Conservation (phyloP, 2,329 filamentous ascomycete genomes). For the Pyrenochaeta sp. region DNA sequence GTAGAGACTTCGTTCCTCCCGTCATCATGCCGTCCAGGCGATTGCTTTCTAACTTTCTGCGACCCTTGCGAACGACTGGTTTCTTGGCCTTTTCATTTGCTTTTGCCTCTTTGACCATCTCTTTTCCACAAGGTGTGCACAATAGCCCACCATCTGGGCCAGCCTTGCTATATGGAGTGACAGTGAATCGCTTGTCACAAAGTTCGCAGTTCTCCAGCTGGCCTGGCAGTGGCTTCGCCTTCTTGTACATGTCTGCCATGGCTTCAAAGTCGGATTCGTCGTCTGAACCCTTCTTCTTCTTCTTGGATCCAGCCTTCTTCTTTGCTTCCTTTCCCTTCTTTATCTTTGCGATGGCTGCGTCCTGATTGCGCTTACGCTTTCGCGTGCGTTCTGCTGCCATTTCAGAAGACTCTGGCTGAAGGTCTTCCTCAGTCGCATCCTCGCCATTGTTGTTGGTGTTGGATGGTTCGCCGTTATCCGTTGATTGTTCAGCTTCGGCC, state of each 20-base stretch:
- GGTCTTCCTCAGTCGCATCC: slow-evolving; percentile 41
- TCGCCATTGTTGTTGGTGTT: slow-evolving; percentile 46
- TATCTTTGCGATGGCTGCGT: slow-evolving; percentile 52
- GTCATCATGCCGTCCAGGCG: slow-evolving; percentile 77
- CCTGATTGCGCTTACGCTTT: slow-evolving; percentile 67
- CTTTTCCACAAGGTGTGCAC: slow-evolving; percentile 81
- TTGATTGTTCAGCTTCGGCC: slow-evolving; percentile 43
- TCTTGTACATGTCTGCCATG: slow-evolving; percentile 63
- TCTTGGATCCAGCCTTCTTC: slow-evolving; percentile 53
- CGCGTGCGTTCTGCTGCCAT: slow-evolving; percentile 54
- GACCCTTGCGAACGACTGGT: slow-evolving; percentile 64
- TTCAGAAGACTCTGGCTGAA: slow-evolving; percentile 47
- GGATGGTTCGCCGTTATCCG: slow-evolving; percentile 46
- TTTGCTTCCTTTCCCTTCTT: slow-evolving; percentile 60
- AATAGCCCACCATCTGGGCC: slow-evolving; percentile 86
- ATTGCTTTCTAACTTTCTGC: slow-evolving; percentile 82
- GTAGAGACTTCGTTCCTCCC: slow-evolving; percentile 72
- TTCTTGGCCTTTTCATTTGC: slow-evolving; percentile 65
- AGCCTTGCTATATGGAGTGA: slow-evolving; percentile 85
- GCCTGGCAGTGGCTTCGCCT: slow-evolving; percentile 71
- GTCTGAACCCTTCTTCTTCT: slow-evolving; percentile 49
- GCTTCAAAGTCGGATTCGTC: slow-evolving; percentile 58
- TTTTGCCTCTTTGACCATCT: slow-evolving; percentile 72
- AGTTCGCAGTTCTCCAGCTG: slow-evolving; percentile 88
- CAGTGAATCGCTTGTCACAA: slow-evolving; percentile 88